Evolutionary conservation across 495 filamentous ascomycete species (phyloP), one percentile per base, ranked within the genome.

Genomic region (Polyplosphaeria fusca): DNA sequence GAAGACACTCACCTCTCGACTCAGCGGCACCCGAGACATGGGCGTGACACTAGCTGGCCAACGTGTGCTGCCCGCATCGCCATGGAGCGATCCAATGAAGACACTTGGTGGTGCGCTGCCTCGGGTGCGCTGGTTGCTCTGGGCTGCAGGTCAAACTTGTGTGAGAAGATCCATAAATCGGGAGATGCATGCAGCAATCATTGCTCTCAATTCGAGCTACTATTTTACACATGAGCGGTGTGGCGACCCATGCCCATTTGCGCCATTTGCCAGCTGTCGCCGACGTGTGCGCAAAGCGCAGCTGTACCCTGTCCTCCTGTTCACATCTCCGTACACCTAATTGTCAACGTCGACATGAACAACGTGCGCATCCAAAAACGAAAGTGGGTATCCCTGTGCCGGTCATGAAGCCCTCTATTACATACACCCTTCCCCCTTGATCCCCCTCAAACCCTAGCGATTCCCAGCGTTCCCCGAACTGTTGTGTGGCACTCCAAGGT

Each of bases 321-420:
- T 43, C 5, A 12, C n/a, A n/a, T n/a, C n/a, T n/a, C n/a, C n/a
- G n/a, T n/a, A n/a, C 11, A 43, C 5, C 9, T 12, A 11, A 43
- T 43, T 20, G 39, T 20, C 11, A 43, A 43, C 5, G 30, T 35
- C 39, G 18, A 43, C 11, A 5, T 5, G 39, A 11, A 43, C 32
- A 26, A 40, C 24, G 45, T n/a, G 9, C 23, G 5, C n/a, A 24
- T 5, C 16, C 22, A 19, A 47, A 20, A 60, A 39, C 48, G 48
- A 60, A 47, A 52, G 49, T 60, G 56, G 56, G 56, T 60, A 60
- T 60, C 56, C 56, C 39, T 27, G 25, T 46, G 23, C 32, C 28
- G 22, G 16, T 20, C 42, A 45, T 20, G 22, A 22, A 12, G 7
- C 14, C n/a, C 42, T 22, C 16, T 12, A 38, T 16, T 22, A 9